A percentile compares a stretch with the other conserved stretches of the same genome.
Conservation (phyloP, 306 rosid species). For the Malus asiatica region DNA sequence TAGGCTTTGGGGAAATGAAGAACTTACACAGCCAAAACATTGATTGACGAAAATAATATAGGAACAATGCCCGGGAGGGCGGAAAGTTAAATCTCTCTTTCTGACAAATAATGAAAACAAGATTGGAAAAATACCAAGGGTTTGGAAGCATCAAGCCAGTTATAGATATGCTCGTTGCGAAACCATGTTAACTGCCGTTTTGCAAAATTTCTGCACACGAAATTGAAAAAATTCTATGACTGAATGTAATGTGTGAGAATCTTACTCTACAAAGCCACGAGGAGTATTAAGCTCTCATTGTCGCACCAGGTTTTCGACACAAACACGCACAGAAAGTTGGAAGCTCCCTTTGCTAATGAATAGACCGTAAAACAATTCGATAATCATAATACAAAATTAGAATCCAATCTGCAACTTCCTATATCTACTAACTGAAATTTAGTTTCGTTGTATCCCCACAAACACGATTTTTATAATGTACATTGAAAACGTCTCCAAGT, state of each 20-base stretch:
- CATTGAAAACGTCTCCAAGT: background rate
- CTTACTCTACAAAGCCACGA: background rate
- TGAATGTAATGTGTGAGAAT: background rate
- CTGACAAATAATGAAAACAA: background rate
- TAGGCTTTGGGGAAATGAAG: background rate
- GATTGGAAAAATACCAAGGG: conserved; percentile 48
- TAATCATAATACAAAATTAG: background rate
- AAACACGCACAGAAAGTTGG: background rate
- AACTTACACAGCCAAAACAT: background rate
- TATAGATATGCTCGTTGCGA: conserved; percentile 75
- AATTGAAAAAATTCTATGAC: background rate
- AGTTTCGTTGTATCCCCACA: background rate
- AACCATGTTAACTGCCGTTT: conserved; percentile 92
- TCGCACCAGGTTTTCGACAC: background rate
- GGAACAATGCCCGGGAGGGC: background rate
- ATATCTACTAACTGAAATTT: background rate
- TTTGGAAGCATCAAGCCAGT: conserved; percentile 92
- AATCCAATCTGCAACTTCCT: background rate
- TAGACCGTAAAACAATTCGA: background rate
- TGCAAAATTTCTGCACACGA: conserved; percentile 73
- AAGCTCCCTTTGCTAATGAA: background rate
- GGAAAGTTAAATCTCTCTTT: background rate
- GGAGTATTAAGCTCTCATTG: background rate
- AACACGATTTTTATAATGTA: background rate
- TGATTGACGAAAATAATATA: background rate